Base-by-base conservation (phyloP, 2,329 filamentous ascomycete species). In the Bretziella fagacearum region DNA sequence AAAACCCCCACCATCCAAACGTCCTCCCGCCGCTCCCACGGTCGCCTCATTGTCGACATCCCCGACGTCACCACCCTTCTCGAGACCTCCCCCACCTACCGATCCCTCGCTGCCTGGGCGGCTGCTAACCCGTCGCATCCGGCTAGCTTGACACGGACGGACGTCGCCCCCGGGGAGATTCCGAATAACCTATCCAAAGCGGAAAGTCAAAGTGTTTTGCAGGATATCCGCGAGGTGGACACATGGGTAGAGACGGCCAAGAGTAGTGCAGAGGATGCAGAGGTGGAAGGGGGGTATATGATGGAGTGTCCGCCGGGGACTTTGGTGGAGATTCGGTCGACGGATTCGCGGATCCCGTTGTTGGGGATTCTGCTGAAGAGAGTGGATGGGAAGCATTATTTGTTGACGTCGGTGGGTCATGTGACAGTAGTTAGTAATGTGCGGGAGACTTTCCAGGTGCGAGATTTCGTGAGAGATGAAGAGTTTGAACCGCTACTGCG, bases 281-380 rank as follows among this genome's bases (percentile, higher is more conserved):
- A 20, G 3, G 26, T 7, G 25, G 40, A 43, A 17, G 20, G n/a
- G 6, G 26, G 40, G 25, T 25, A 8, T 43, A 20, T 30, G 35
- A 29, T 8, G 33, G 6, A 8, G 49, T 42, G 15, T 42, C 44
- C 6, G 41, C 40, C 11, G 46, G 29, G 33, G 20, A 40, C 47
- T 11, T 44, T 53, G 17, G 47, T 53, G 8, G 52, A 53, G 30
- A 35, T 52, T 10, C 63, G 61, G 29, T 57, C 57, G 25, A 53
- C 58, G 6, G 57, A 60, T n/a, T 65, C 64, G 8, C 61, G 68
- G 22, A 59, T 66, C 17, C 66, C 68, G 3, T 52, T 72, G 13
- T 60, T 77, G 37, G 73, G 65, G 10, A 56, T 77, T 37, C 73
- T 69, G 52, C 60, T 77, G 6, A 71, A 71, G 11, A 65, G 60